These are phyloP conservation scores for Apiospora rasikravindrae DNA, from an alignment of 2,329 filamentous ascomycete genomes.

Conservation along the genomic window DNA sequence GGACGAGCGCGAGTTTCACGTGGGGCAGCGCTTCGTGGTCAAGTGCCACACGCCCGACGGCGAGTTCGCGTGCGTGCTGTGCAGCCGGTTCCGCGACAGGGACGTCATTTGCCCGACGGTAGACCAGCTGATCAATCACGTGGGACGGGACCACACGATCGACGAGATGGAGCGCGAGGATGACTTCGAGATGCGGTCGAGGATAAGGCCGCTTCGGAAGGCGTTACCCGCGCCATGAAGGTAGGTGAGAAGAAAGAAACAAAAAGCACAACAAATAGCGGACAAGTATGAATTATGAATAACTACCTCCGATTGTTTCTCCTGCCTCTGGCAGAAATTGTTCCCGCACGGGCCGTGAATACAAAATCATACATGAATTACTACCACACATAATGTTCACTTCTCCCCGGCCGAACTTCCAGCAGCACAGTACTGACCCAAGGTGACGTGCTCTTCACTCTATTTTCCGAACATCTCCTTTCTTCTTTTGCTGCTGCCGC, in stretches of 20 bases:
- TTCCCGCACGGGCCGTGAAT: too few species aligned
- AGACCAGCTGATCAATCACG: constrained; percentile 39
- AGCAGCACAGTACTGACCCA: too few species aligned
- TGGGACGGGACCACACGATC: constrained; percentile 28
- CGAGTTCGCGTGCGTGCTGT: constrained; percentile 42
- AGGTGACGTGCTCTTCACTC: not conserved
- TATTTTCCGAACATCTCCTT: not conserved
- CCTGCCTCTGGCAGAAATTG: too few species aligned
- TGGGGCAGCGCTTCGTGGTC: constrained; percentile 42
- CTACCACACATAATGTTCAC: not conserved
- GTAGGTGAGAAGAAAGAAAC: not conserved
- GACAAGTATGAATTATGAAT: not conserved
- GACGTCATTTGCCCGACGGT: constrained; percentile 38
- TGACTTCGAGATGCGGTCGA: constrained; percentile 24
- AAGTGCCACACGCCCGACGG: constrained; percentile 43
- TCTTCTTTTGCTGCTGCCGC: not conserved
- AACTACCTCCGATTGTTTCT: too few species aligned
- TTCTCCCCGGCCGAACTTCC: not conserved
- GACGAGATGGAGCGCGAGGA: constrained; percentile 26
- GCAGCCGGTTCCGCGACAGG: constrained; percentile 32
- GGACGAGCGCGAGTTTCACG: constrained; percentile 37
- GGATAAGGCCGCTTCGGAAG: constrained; percentile 4
- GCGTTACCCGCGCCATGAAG: constrained; percentile 20
- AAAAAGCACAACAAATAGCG: not conserved
- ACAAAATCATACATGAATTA: too few species aligned